A percentile compares a stretch with the other conserved stretches of the same genome.
Conservation (phyloP, 2,329 filamentous ascomycete species). For the Allantophomopsis cytisporea region DNA sequence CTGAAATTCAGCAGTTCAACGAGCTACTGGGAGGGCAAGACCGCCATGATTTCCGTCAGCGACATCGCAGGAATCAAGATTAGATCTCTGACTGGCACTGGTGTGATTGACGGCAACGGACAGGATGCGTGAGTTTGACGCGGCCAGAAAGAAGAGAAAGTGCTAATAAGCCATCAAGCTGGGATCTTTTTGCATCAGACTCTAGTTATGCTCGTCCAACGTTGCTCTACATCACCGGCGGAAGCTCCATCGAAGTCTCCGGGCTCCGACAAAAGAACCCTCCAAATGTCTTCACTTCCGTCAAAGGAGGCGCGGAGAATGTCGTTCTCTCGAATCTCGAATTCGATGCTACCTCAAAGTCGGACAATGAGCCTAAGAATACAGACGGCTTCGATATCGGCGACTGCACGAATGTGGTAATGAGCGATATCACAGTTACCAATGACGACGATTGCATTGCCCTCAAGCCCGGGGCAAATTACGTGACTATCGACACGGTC, state of each 20-base stretch:
- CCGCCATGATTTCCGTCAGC: slow-evolving; percentile 22
- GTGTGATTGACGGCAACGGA: slow-evolving; percentile 17
- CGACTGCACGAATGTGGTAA: no score
- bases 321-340: slow-evolving; percentile 22
- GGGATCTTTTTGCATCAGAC: slow-evolving; percentile 24
- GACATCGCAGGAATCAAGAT: no score
- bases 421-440: no score
- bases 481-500: slow-evolving; percentile 24
- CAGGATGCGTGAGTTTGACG: no score
- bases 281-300: slow-evolving; percentile 28
- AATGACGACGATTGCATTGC: no score
- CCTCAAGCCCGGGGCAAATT: slow-evolving; percentile 15
- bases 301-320: slow-evolving; percentile 21
- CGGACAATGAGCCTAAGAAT: slow-evolving; percentile 16
- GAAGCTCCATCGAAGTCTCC: slow-evolving; percentile 21
- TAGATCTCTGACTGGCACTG: no score
- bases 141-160: no score
- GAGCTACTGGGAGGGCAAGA: slow-evolving; percentile 26
- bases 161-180: no score
- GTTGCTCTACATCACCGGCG: slow-evolving; percentile 24
- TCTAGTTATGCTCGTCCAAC: slow-evolving; percentile 25
- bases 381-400: no score
- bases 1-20: slow-evolving; percentile 24
- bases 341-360: slow-evolving; percentile 24
- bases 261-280: slow-evolving; percentile 25